Evolutionary conservation across 768 basidiomycete genomes (phyloP).

Genomic region (Boletus vermiculosoides): DNA sequence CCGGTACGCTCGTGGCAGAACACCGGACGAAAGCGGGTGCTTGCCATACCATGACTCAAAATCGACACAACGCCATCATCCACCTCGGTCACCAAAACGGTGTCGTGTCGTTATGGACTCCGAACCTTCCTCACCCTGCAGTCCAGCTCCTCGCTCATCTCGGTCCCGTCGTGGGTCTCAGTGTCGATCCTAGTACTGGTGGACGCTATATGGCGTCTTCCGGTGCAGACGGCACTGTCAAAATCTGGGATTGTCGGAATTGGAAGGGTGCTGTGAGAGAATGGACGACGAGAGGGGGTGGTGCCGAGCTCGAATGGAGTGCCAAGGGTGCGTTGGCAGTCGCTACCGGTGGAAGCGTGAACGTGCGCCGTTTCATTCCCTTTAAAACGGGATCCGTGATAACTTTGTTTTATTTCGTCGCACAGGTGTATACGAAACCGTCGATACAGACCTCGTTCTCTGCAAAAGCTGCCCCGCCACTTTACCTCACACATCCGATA

Average conservation of each 20-base stretch:
- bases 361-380: slow-evolving; percentile 45
- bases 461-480: slow-evolving; percentile 58
- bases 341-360: slow-evolving; percentile 79
- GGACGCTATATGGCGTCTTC: slow-evolving; percentile 91
- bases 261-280: slow-evolving; percentile 87
- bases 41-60: slow-evolving; percentile 85
- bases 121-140: slow-evolving; percentile 87
- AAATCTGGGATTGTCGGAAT: slow-evolving; percentile 96
- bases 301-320: slow-evolving; percentile 80
- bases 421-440: slow-evolving; percentile 70
- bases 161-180: slow-evolving; percentile 78
- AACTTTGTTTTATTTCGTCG: background rate
- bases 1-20: slow-evolving; percentile 79
- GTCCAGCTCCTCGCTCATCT: slow-evolving; percentile 90
- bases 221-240: slow-evolving; percentile 85
- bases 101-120: slow-evolving; percentile 95
- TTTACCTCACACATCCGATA: slow-evolving; percentile 88
- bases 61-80: slow-evolving; percentile 89
- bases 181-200: slow-evolving; percentile 80
- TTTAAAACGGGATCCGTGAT: background rate
- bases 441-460: slow-evolving; percentile 57
- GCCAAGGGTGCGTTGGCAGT: slow-evolving; percentile 80
- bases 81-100: slow-evolving; percentile 95
- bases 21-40: slow-evolving; percentile 90
- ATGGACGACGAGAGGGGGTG: slow-evolving; percentile 70